Evolutionary conservation across 2,329 filamentous ascomycete species (phyloP), one percentile per base, ranked within the genome.

Genomic region (Pseudogymnoascus sp.): DNA sequence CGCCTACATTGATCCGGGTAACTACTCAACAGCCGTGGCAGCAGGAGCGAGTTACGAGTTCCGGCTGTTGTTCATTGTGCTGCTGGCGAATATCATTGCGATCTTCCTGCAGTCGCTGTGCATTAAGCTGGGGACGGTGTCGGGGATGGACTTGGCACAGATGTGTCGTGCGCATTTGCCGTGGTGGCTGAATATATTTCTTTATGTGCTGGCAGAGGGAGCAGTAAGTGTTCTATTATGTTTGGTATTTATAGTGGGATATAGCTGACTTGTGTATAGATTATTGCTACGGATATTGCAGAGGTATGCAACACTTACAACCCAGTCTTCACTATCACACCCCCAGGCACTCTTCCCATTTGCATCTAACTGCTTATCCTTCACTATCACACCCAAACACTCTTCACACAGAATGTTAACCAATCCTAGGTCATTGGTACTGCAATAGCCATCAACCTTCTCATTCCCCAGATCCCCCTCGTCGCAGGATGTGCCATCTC

Each of bases 401-500:
- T 59, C 8, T 31, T 12, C 8, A 34, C 0, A 4, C 46, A 50
- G 5, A 4, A 31, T 53, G 18, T 25, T 53, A 18, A 53, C 25
- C 4, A 1, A 53, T 31, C 10, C 7, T 61, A 82, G 80, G 87
- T 89, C 18, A 89, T 90, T 67, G 87, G 87, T 60, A 88, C 85
- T 16, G 87, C 87, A 11, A 89, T 90, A 66, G 87, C 84, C 1
- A 75, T 90, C 59, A 89, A 89, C 67, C 76, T 90, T 12, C 78
- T 90, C 34, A 80, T 86, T 21, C 84, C 84, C 0, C 77, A 83
- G 64, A 77, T 90, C 4, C 87, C 87, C 0, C 76, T 90, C 7
- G 85, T 89, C 0, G 87, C 84, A 1, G 87, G 87, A 14, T 89
- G 87, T 67, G 87, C 86, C 16, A 78, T 90, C 37, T 88, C 86